Conservation (phyloP, 106 monocot species). For the Acorus calamus region DNA sequence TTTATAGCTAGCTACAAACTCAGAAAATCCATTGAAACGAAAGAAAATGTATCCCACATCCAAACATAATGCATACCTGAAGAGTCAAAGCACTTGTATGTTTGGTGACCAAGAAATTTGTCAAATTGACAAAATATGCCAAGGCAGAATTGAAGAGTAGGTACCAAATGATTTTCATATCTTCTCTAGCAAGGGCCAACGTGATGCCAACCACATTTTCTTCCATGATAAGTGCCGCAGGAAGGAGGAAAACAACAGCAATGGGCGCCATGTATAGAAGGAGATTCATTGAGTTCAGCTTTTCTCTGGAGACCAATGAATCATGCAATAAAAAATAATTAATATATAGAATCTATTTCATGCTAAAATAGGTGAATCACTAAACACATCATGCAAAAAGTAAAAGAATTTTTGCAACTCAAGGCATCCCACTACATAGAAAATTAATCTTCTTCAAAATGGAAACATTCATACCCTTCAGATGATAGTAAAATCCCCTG, state of each 20-base stretch:
- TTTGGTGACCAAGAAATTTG: slow-evolving; percentile 27
- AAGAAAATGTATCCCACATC: too few species aligned
- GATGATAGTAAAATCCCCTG: slow-evolving; percentile 56
- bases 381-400: background rate
- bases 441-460: background rate
- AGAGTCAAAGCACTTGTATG: slow-evolving; percentile 25
- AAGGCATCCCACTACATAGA: background rate
- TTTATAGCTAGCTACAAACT: too few species aligned
- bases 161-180: slow-evolving; percentile 8
- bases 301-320: slow-evolving; percentile 36
- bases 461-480: slow-evolving; percentile 31
- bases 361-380: background rate
- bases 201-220: slow-evolving; percentile 13
- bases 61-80: slow-evolving; percentile 6
- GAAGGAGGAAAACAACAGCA: slow-evolving; percentile 21
- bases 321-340: slow-evolving; percentile 5
- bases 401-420: background rate
- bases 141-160: slow-evolving; percentile 17
- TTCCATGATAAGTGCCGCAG: slow-evolving; percentile 12
- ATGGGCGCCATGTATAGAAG: slow-evolving; percentile 30
- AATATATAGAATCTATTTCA: background rate
- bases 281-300: slow-evolving; percentile 33
- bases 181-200: slow-evolving; percentile 2
- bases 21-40: too few species aligned
- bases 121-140: slow-evolving; percentile 29